Evolutionary conservation across 2,329 filamentous ascomycete genomes (phyloP), one percentile per base, ranked within the genome.

Genomic region (Hysterium pulicare): DNA sequence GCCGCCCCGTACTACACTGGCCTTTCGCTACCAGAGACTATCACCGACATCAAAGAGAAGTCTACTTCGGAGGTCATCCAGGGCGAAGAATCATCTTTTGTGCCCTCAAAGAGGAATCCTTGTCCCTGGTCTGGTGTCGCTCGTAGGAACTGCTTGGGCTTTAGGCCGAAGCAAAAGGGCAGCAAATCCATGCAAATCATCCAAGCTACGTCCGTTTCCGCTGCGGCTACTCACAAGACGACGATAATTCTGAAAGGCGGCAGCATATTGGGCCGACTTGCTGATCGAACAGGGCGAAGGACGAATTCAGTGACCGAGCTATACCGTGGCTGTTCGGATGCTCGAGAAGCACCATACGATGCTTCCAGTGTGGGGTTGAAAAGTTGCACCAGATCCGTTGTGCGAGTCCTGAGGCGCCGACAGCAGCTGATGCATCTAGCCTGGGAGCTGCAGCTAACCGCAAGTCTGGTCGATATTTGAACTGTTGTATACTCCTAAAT

Each of bases 1-100:
- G 57, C 55, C 55, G 56, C 53, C 33, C 59, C 51, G 58, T 59
- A 53, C 54, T 44, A 62, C 55, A 48, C 54, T 50, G 56, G 48
- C 50, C 40, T 38, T 48, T 63, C 57, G 61, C 53, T 64, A 64
- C 60, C 58, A 36, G 44, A 32, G n/a, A n/a, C n/a, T n/a, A n/a
- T 13, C 46, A 16, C 8, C 19, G 19, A 38, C 6, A 15, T 38
- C 7, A 38, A 32, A 16, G 23, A 33, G 32, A 19, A 19, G 13
- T 7, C 34, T 16, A 10, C 32, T 15, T 11, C 11, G 4, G 11
- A 34, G 32, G 13, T 3, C 5, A 11, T 17, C 16, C 5, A 19
- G 17, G 32, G 21, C 11, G 21, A 15, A 34, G 21, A 6, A 8
- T 33, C 31, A 11, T 34, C 32, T 4, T 4, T 34, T 15, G 13